Base-by-base conservation (phyloP, 2,329 filamentous ascomycete species). In the Beauveria caledonica region DNA sequence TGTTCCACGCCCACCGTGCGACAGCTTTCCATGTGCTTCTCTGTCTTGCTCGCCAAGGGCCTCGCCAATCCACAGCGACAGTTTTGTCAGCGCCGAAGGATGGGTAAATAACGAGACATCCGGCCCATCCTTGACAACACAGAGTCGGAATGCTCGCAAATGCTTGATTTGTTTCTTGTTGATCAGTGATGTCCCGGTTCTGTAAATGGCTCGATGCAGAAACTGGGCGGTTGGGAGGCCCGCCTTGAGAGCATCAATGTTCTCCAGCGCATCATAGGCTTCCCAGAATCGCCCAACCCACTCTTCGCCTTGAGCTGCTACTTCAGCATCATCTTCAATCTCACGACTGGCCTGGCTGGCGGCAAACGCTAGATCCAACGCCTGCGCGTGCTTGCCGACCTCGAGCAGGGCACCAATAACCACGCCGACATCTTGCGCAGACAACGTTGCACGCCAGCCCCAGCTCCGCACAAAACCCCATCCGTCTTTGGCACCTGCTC, bases 381-480 rank as follows among this genome's bases (percentile, higher is more conserved):
- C 63, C 1, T 77, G 70, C 19, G 70, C 73, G 58, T 79, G 78
- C 69, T 82, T 89, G 29, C 94, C 93, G 29, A 97, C 92, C 76
- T 99, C 94, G 1, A 99, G 83, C 52, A 99, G 87, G 17, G 93
- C 92, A 57, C 92, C 92, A 21, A 97, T 83, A 33, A 97, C 86
- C 17, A 96, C 90, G n/a, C 90, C 91, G 0, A 97, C 91, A 71
- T 99, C 94, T 53, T 93, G 89, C 6, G 94, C 94, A 63, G 90
- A 95, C 27, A 97, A 79, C 54, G 93, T 97, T 1, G 92, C 93
- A 71, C 92, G 89, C 92, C 92, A 99, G 11, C 94, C 94, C 94
- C 94, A 99, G 70, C 91, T 96, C 62, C 92, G 84, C 19, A 97
- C 93, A 70, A 97, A 99, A 0, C 94, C 93, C 93, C 93, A 97